Percentiles rank a stretch among this genome's conserved stretches.
Conservation (phyloP, 2,329 filamentous ascomycete species). For the Neoascochyta sp. region DNA sequence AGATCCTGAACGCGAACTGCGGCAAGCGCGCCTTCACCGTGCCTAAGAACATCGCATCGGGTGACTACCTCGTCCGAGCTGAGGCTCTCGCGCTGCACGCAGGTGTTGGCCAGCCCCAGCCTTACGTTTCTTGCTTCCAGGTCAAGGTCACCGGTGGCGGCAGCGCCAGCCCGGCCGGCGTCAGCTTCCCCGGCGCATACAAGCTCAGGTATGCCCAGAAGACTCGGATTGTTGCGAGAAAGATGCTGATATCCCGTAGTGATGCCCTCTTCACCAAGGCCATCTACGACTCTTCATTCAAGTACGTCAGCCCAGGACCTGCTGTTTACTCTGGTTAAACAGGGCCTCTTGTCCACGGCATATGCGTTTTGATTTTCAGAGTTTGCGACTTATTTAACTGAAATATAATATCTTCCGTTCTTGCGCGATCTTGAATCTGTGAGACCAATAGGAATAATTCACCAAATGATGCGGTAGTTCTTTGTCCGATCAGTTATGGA, state of each 20-base stretch:
- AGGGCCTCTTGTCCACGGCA: no score
- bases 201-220: slow-evolving; percentile 19
- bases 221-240: background rate
- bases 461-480: no score
- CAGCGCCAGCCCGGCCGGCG: slow-evolving; percentile 30
- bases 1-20: slow-evolving; percentile 40
- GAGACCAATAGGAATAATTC: no score
- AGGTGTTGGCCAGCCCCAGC: slow-evolving; percentile 30
- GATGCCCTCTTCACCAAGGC: slow-evolving; percentile 34
- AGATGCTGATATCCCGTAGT: slow-evolving; percentile 9
- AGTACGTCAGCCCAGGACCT: slow-evolving; percentile 35
- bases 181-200: slow-evolving; percentile 36
- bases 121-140: slow-evolving; percentile 38
- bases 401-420: no score
- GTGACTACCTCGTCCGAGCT: slow-evolving; percentile 35
- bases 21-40: slow-evolving; percentile 37
- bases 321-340: slow-evolving; percentile 33
- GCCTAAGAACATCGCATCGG: slow-evolving; percentile 30
- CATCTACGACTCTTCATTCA: slow-evolving; percentile 33
- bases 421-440: no score
- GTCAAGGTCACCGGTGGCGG: slow-evolving; percentile 38
- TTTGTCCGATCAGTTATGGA: no score
- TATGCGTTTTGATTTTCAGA: no score
- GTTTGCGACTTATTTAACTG: no score
- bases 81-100: slow-evolving; percentile 37